These are phyloP conservation scores for Cynanchum wilfordii DNA, from an alignment of 257 asterid species.

Conservation along the genomic window DNA sequence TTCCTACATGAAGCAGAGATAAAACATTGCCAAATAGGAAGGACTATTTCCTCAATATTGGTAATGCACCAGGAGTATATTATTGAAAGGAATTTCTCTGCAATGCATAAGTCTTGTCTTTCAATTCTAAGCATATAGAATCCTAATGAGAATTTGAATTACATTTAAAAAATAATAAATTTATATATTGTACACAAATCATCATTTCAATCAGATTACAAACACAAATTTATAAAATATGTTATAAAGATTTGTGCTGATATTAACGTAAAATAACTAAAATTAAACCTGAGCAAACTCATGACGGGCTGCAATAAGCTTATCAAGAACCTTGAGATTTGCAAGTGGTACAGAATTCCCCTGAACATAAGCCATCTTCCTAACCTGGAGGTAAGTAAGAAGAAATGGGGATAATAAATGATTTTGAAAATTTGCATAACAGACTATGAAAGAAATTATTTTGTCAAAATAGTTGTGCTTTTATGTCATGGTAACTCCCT, in stretches of 20 bases:
- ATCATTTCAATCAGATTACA: not conserved
- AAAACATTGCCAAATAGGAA: not conserved
- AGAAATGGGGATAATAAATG: not conserved
- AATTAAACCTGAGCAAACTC: slow-evolving; percentile 80
- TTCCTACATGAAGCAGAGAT: not conserved
- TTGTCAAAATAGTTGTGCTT: not conserved
- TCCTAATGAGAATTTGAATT: not conserved
- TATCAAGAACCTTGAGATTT: slow-evolving; percentile 77
- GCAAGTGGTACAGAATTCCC: slow-evolving; percentile 85
- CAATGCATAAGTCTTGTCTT: not conserved
- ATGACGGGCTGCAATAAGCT: slow-evolving; percentile 83
- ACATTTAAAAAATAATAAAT: not conserved
- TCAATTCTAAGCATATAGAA: not conserved
- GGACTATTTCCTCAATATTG: not conserved
- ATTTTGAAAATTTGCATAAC: not conserved
- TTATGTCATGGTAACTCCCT: not conserved
- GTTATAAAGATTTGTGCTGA: not conserved
- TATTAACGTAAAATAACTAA: slow-evolving; percentile 7
- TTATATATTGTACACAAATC: not conserved
- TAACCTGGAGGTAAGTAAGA: slow-evolving; percentile 50
- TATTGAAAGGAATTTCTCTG: not conserved
- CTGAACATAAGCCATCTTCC: slow-evolving; percentile 67
- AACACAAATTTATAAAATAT: not conserved
- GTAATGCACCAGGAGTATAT: not conserved
- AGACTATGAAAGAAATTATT: not conserved